These are phyloP conservation scores for Camellia japonica DNA, from an alignment of 148 eudicot genomes.

Conservation along the genomic window DNA sequence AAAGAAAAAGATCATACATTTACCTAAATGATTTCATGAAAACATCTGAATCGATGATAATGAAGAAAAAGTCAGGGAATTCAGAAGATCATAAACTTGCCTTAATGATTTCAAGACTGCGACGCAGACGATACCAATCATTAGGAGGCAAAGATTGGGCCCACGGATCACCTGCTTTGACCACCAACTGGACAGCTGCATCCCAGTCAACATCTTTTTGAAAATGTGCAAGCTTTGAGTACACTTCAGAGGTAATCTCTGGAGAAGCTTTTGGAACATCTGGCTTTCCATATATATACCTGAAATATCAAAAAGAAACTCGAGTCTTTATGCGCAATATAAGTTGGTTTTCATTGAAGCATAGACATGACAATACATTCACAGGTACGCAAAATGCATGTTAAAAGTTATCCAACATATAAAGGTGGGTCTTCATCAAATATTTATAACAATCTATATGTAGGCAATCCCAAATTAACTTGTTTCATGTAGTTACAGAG, in stretches of 20 bases:
- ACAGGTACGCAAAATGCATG: neutral
- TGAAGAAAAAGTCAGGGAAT: too few species aligned
- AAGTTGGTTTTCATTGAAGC: too few species aligned
- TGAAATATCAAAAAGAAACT: too few species aligned
- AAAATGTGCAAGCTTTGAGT: constrained; percentile 64
- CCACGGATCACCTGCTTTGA: constrained; percentile 75
- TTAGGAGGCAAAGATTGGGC: constrained; percentile 40
- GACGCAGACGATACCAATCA: too few species aligned
- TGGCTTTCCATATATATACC: constrained; percentile 69
- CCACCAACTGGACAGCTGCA: constrained; percentile 78
- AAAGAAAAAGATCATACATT: too few species aligned
- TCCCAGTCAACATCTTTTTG: constrained; percentile 67
- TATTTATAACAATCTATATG: neutral
- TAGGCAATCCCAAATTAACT: neutral
- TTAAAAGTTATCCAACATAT: neutral
- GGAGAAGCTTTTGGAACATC: constrained; percentile 88
- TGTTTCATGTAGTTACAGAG: neutral
- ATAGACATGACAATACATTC: neutral
- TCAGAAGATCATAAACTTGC: too few species aligned
- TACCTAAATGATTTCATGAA: too few species aligned
- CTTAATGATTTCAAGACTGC: too few species aligned
- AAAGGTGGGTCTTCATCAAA: neutral
- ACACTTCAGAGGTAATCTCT: constrained; percentile 62
- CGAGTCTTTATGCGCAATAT: too few species aligned
- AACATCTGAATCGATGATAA: too few species aligned